A percentile compares a stretch with the other conserved stretches of the same genome.
These are phyloP conservation scores for Fonsecaea multimorphosa DNA, from an alignment of 2,329 filamentous ascomycete genomes.

Conservation along the genomic window DNA sequence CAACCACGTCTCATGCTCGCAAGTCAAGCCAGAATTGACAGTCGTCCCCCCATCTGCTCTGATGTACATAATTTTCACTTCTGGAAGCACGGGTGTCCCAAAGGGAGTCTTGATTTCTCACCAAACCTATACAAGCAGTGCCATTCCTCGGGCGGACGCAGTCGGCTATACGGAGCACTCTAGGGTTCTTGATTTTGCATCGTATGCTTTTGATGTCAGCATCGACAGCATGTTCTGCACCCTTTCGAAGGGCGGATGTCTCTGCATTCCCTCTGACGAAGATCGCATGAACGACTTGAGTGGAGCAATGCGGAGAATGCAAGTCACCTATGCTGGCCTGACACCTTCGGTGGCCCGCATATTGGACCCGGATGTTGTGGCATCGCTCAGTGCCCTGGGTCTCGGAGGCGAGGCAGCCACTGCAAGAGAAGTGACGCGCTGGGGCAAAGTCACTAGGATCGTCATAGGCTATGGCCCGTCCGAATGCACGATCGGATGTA, in stretches of 20 bases:
- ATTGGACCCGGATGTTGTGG: constrained; percentile 52
- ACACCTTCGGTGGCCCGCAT: constrained; percentile 65
- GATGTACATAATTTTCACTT: constrained; percentile 46
- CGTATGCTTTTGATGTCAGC: constrained; percentile 55
- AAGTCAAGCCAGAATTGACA: constrained; percentile 28
- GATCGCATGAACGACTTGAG: constrained; percentile 55
- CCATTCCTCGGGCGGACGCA: constrained; percentile 56
- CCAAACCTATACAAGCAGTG: constrained; percentile 42
- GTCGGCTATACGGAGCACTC: constrained; percentile 49
- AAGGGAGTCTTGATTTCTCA: constrained; percentile 48
- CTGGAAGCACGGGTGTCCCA: constrained; percentile 42
- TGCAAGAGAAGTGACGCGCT: constrained; percentile 38
- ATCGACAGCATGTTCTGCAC: constrained; percentile 50
- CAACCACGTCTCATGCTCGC: constrained; percentile 25
- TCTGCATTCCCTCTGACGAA: constrained; percentile 55
- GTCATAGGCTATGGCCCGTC: constrained; percentile 54
- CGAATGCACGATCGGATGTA: constrained; percentile 52
- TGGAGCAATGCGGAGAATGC: constrained; percentile 58
- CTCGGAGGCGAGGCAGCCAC: constrained; percentile 41
- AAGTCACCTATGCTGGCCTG: constrained; percentile 61
- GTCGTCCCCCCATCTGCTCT: constrained; percentile 46
- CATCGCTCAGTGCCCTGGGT: constrained; percentile 51
- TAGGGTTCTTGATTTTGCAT: constrained; percentile 50
- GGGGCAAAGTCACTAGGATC: constrained; percentile 47
- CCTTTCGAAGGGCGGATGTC: constrained; percentile 51